A percentile compares a stretch with the other conserved stretches of the same genome.
phyloP scores from a whole-genome alignment of 257 asterid genomes.

The Gynochthodes officinalis region DNA sequence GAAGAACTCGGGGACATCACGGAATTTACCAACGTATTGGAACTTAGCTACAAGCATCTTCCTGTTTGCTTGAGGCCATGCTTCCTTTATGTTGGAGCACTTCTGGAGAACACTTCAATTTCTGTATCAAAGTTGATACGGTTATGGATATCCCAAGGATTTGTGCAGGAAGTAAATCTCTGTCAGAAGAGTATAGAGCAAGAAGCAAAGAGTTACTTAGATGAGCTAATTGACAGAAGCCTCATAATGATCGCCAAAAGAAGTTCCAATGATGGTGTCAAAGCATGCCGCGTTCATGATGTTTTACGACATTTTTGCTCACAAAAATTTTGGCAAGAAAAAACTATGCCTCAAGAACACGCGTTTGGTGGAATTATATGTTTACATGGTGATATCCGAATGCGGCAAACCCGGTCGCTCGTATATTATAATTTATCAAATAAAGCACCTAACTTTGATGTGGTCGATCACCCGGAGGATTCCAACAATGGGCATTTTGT shows the following conservation, averaged over 20 bases:
- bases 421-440: neutral
- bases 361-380: neutral
- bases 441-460: neutral
- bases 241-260: neutral
- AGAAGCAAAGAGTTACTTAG: slow-evolving; percentile 1
- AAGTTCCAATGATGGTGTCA: neutral
- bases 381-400: neutral
- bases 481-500: too few species aligned
- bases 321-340: neutral
- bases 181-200: neutral
- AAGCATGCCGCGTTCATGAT: slow-evolving; percentile 7
- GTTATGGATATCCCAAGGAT: slow-evolving; percentile 14
- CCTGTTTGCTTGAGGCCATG: slow-evolving; percentile 6
- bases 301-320: slow-evolving; percentile 3
- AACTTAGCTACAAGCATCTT: neutral
- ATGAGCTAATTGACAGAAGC: slow-evolving; percentile 2
- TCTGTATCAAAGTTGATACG: neutral
- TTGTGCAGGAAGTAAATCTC: neutral
- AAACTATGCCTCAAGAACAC: neutral
- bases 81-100: neutral
- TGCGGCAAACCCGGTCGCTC: neutral
- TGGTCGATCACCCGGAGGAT: too few species aligned
- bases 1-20: too few species aligned
- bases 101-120: neutral
- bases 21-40: too few species aligned